These are phyloP conservation scores for Blastobotrys illinoisensis DNA, from an alignment of 1,139 yeast genomes.

Conservation along the genomic window DNA sequence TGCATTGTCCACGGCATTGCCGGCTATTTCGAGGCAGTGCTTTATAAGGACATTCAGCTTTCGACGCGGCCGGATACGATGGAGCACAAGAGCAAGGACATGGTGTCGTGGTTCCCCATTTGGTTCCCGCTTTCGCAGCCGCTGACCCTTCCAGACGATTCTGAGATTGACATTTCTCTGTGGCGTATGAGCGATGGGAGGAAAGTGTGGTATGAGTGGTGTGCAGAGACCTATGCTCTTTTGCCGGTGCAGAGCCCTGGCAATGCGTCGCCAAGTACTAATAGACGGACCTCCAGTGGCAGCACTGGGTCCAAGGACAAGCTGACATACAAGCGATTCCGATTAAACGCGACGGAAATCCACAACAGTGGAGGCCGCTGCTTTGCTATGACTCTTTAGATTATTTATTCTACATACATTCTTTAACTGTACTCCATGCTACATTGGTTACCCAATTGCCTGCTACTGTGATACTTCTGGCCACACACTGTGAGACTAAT, in stretches of 20 bases:
- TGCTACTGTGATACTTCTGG: too few relatives aligned
- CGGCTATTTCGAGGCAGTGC: constrained; percentile 66
- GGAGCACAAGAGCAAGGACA: constrained; percentile 46
- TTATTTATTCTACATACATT: not conserved
- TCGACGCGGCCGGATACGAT: constrained; percentile 47
- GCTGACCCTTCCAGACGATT: constrained; percentile 44
- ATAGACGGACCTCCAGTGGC: not conserved
- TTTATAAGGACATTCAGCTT: constrained; percentile 54
- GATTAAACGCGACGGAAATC: constrained; percentile 16
- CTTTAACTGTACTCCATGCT: too few relatives aligned
- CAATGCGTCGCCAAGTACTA: not conserved
- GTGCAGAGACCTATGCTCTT: constrained; percentile 42
- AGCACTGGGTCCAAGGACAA: not conserved
- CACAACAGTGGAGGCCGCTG: constrained; percentile 26
- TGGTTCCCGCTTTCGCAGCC: constrained; percentile 62
- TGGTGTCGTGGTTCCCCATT: constrained; percentile 68
- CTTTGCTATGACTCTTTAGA: constrained; percentile 20
- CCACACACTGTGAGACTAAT: too few relatives aligned
- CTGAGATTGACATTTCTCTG: constrained; percentile 47
- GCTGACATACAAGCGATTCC: not conserved
- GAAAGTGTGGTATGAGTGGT: constrained; percentile 74
- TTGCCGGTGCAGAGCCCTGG: not conserved
- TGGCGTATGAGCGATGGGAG: constrained; percentile 39
- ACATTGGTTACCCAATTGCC: too few relatives aligned
- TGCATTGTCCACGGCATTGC: constrained; percentile 64